Evolutionary conservation across 1,284 basidiomycete genomes (phyloP).

Genomic region (Naganishia albida): DNA sequence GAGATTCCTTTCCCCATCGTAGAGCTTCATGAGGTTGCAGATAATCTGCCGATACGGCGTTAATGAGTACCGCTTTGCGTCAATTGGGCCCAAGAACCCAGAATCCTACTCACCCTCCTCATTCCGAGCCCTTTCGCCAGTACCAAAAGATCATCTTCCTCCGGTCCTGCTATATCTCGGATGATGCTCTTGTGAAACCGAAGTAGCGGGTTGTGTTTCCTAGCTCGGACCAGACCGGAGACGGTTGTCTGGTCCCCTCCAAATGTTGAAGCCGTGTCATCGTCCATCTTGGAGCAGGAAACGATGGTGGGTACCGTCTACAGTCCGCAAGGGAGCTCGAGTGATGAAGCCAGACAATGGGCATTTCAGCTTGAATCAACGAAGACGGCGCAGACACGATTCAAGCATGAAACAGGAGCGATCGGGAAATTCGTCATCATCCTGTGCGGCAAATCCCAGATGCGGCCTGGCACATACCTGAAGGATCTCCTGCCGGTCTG

Average conservation of each 20-base stretch:
- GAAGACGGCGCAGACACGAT: too few relatives aligned
- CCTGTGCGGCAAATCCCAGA: too few relatives aligned
- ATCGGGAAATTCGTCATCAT: too few relatives aligned
- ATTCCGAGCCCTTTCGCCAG: constrained; percentile 85
- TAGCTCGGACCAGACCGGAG: constrained; percentile 5
- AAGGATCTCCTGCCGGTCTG: too few relatives aligned
- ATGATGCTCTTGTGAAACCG: constrained; percentile 55
- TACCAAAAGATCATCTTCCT: constrained; percentile 76
- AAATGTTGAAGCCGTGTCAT: constrained; percentile 18
- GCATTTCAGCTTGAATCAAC: too few relatives aligned
- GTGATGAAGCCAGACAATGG: too few relatives aligned
- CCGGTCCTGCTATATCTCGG: constrained; percentile 59
- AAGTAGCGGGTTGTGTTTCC: constrained; percentile 52
- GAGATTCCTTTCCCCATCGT: constrained; percentile 81
- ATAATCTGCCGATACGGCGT: constrained; percentile 58
- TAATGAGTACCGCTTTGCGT: too few relatives aligned
- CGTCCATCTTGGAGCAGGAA: constrained; percentile 10
- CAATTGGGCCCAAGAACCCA: too few relatives aligned
- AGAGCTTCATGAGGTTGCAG: constrained; percentile 85
- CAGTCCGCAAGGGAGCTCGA: too few relatives aligned
- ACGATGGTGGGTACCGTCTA: too few relatives aligned
- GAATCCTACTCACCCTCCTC: constrained; percentile 55
- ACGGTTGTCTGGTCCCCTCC: constrained; percentile 27
- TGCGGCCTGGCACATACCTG: too few relatives aligned
- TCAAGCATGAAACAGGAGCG: too few relatives aligned